Percentiles rank a stretch among this genome's conserved stretches.
phyloP scores from a whole-genome alignment of 2,329 filamentous ascomycete genomes.

The Dactylellina drechsleri region DNA sequence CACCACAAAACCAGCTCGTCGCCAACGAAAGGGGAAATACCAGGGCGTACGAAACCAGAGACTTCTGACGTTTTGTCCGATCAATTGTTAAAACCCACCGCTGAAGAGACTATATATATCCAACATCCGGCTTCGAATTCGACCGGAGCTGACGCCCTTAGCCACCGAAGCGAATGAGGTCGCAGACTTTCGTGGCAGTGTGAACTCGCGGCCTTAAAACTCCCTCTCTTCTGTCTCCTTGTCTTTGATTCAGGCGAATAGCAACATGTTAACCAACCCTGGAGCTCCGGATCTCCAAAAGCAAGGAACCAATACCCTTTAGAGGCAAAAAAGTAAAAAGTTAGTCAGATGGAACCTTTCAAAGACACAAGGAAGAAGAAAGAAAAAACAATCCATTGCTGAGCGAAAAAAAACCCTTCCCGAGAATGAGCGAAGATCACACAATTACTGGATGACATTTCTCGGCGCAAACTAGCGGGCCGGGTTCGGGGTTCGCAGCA shows the following conservation, averaged over 20 bases:
- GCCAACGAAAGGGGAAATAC: too few species aligned
- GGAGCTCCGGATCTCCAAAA: constrained; percentile 20
- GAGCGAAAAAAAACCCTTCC: constrained; percentile 7
- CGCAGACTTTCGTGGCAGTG: neutral
- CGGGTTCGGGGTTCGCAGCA: constrained; percentile 7
- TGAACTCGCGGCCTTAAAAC: neutral
- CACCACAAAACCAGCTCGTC: too few species aligned
- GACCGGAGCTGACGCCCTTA: neutral
- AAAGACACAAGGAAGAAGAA: constrained; percentile 3
- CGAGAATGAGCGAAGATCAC: constrained; percentile 28
- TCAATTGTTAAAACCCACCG: too few species aligned
- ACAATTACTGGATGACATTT: constrained; percentile 18
- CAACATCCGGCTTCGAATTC: too few species aligned
- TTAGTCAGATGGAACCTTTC: too few species aligned
- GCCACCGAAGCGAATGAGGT: neutral
- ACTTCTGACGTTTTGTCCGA: too few species aligned
- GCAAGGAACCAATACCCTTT: constrained; percentile 1
- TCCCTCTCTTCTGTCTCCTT: neutral
- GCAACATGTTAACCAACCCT: constrained; percentile 1
- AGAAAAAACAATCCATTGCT: neutral
- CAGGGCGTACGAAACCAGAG: too few species aligned
- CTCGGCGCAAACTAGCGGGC: constrained; percentile 23
- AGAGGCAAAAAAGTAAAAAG: neutral
- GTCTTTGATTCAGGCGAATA: constrained; percentile 27
- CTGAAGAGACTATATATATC: too few species aligned